Evolutionary conservation across 345 rosid genomes (phyloP).

Genomic region (Arabidopsis suecica): DNA sequence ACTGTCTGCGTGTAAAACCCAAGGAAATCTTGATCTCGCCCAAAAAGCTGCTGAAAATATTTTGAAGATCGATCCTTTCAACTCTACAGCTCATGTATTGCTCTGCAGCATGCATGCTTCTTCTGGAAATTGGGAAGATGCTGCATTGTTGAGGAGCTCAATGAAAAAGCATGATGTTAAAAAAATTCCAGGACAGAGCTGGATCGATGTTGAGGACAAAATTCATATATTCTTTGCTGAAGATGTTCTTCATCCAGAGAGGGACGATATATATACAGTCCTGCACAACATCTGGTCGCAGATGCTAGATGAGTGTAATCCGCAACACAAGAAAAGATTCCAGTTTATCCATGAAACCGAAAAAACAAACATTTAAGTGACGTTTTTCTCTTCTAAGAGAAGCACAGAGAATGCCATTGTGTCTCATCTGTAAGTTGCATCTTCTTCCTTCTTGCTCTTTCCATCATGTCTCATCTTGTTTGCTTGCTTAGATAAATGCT

Average conservation of each 20-base stretch:
- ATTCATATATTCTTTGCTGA: slow-evolving; percentile 68
- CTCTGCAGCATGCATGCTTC: slow-evolving; percentile 69
- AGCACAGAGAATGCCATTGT: neutral
- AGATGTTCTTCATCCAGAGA: slow-evolving; percentile 68
- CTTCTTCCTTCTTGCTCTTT: neutral
- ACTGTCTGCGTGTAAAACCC: slow-evolving; percentile 74
- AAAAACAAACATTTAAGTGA: neutral
- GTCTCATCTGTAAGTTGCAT: slow-evolving; percentile 6
- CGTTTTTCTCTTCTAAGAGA: neutral
- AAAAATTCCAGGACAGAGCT: slow-evolving; percentile 81
- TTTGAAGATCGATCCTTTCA: slow-evolving; percentile 62
- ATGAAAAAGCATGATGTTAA: slow-evolving; percentile 64
- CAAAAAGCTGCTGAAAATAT: slow-evolving; percentile 68
- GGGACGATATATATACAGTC: slow-evolving; percentile 51
- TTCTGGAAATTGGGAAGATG: slow-evolving; percentile 62
- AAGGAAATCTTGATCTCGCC: slow-evolving; percentile 63
- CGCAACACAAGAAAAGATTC: slow-evolving; percentile 39
- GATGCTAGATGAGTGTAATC: slow-evolving; percentile 50
- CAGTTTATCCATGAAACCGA: slow-evolving; percentile 8
- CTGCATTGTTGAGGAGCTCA: slow-evolving; percentile 56
- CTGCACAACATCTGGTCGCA: slow-evolving; percentile 55
- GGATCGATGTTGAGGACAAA: slow-evolving; percentile 63
- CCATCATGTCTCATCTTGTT: neutral
- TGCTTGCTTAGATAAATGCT: neutral
- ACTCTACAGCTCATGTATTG: slow-evolving; percentile 69